These are phyloP conservation scores for Calonectria leucothoes DNA, from an alignment of 2,329 filamentous ascomycete species.

Conservation along the genomic window DNA sequence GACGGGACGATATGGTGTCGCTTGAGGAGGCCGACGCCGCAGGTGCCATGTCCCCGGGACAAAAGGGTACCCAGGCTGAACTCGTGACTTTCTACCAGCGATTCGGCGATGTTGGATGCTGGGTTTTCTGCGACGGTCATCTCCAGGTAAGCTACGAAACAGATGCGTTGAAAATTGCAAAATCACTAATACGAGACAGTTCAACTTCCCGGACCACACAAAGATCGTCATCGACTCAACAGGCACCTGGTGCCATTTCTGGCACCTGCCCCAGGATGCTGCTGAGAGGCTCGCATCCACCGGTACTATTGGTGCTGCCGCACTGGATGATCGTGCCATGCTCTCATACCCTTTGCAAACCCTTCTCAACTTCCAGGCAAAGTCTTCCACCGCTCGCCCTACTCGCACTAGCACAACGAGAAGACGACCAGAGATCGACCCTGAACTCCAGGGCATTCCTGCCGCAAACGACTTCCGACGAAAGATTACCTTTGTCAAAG, in stretches of 20 bases:
- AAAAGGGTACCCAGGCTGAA: constrained; percentile 57
- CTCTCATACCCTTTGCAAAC: constrained; percentile 79
- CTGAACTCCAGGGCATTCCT: constrained; percentile 72
- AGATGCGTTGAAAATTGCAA: not conserved
- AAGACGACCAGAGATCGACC: constrained; percentile 69
- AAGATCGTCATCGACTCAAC: constrained; percentile 83
- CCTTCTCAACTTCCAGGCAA: constrained; percentile 74
- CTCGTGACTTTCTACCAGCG: constrained; percentile 85
- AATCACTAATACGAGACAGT: constrained; percentile 58
- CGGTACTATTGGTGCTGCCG: constrained; percentile 76
- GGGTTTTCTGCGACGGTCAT: constrained; percentile 84
- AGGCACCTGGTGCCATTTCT: constrained; percentile 82
- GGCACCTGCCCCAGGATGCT: constrained; percentile 79
- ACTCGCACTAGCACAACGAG: constrained; percentile 60
- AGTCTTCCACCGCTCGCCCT: constrained; percentile 53
- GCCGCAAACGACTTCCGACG: constrained; percentile 78
- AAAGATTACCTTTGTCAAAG: constrained; percentile 79
- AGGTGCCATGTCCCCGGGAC: constrained; percentile 52
- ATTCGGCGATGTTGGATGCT: constrained; percentile 83
- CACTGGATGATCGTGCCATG: constrained; percentile 76
- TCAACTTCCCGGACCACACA: constrained; percentile 91
- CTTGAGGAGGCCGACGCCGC: constrained; percentile 58
- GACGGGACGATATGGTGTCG: constrained; percentile 72
- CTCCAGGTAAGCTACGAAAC: constrained; percentile 67
- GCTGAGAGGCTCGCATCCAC: constrained; percentile 72